Base-by-base conservation (phyloP, 2,329 filamentous ascomycete species). In the Aspergillus sojae region DNA sequence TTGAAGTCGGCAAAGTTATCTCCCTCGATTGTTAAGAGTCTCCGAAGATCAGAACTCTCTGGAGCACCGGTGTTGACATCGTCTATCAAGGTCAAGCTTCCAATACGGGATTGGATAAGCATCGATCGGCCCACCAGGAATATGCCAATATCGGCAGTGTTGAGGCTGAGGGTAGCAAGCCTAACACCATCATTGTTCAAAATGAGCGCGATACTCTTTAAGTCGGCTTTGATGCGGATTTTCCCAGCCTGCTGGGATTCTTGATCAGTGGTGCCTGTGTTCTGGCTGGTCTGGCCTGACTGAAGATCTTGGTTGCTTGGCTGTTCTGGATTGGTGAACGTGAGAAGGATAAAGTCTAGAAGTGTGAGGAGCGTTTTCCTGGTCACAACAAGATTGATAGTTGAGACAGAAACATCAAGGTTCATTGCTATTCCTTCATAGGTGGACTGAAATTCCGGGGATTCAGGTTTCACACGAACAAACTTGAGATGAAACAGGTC, bases 111-210 rank as follows among this genome's bases (percentile, higher is more conserved):
- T 55, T 90, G 92, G 30, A 99, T 88, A 39, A 92, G 88, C 91
- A 99, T 95, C 0, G 92, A 90, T 69, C 89, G 92, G 46, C 91
- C 93, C 57, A 91, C 88, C 5, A 99, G 82, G 80, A 96, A 96
- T 7, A 99, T 89, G 1, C 92, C 92, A 39, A 97, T 90, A 74
- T 97, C 92, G 2, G 94, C 95, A 64, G 95, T 94, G 69, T 93
- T 96, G 72, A 99, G 88, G 60, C 93, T 95, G 21, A 99, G 80
- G 0, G 95, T 99, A 32, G 95, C 95, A 32, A 99, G 85, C 30
- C 95, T 89, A 62, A 98, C 96, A 0, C 95, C 95, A 75, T 99
- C 96, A 68, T 99, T 98, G 76, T 99, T 99, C 61, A 99, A 83
- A 66, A 99, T 94, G 32, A 99, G 84, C 2, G 93, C 88, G 67